Evolutionary conservation across 2,329 filamentous ascomycete species (phyloP).

Genomic region (Alternaria sp.): DNA sequence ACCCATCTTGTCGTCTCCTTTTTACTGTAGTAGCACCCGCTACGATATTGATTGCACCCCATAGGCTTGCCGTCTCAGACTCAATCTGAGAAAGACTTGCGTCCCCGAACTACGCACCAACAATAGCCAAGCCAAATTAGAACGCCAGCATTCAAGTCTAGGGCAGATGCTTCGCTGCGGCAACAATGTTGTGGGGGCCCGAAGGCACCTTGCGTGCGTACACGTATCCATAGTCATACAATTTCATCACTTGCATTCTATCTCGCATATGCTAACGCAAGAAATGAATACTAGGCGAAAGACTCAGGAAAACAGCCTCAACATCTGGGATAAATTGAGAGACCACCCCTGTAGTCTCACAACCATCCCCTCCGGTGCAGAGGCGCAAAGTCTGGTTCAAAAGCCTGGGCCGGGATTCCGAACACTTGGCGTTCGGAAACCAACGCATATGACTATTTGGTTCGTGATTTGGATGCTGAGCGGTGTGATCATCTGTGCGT

Average conservation of each 20-base stretch:
- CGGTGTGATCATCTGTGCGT: constrained; percentile 1
- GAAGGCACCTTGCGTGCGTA: not conserved
- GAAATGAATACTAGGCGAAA: not conserved
- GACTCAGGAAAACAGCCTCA: not conserved
- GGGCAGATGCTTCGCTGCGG: not conserved
- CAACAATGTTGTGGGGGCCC: not conserved
- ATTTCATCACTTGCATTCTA: not conserved
- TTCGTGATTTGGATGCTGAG: not conserved
- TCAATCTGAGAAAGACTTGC: not conserved
- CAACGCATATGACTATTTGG: not conserved
- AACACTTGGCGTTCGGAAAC: constrained; percentile 2
- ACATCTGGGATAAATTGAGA: not conserved
- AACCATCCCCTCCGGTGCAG: not conserved
- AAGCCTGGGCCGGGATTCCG: not conserved
- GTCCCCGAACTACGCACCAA: not conserved
- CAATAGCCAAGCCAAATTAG: not conserved
- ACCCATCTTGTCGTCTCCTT: not conserved
- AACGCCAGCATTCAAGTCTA: not conserved
- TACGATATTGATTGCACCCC: not conserved
- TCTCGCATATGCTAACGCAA: not conserved
- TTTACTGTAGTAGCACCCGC: not conserved
- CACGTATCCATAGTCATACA: not conserved
- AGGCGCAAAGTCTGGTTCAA: not conserved
- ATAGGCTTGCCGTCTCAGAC: not conserved
- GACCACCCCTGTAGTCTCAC: not conserved